These are phyloP conservation scores for Suillus subluteus DNA, from an alignment of 768 basidiomycete species.

Conservation along the genomic window DNA sequence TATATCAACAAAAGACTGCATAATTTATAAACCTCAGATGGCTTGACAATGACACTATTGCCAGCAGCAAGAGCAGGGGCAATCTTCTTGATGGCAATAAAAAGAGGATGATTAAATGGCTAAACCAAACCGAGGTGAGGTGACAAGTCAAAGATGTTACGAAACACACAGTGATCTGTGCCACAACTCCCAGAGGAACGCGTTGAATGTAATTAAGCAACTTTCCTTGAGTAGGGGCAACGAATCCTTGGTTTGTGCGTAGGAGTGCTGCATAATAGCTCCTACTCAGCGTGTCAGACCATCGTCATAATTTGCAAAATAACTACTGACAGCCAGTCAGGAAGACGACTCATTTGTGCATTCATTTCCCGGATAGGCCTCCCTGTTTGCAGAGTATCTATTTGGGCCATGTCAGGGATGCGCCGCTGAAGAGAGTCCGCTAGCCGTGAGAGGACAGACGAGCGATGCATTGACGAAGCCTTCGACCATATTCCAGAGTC, in stretches of 20 bases:
- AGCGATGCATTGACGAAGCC: constrained; percentile 58
- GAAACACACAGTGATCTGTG: constrained; percentile 72
- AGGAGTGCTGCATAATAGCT: constrained; percentile 79
- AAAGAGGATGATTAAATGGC: constrained; percentile 90
- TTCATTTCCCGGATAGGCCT: constrained; percentile 84
- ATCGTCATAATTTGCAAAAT: background rate
- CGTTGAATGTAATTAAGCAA: constrained; percentile 80
- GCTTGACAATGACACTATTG: constrained; percentile 82
- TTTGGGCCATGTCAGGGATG: constrained; percentile 58
- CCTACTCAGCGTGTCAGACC: constrained; percentile 39
- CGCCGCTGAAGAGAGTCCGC: constrained; percentile 63
- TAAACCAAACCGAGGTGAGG: constrained; percentile 30
- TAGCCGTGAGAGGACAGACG: constrained; percentile 64
- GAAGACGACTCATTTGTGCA: constrained; percentile 73
- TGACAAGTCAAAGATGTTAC: background rate
- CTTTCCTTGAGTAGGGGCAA: constrained; percentile 80
- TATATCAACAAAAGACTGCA: background rate
- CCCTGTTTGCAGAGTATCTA: constrained; percentile 80
- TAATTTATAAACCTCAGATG: constrained; percentile 61
- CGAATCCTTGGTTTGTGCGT: constrained; percentile 66
- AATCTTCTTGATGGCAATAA: constrained; percentile 89
- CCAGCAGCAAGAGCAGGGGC: constrained; percentile 85
- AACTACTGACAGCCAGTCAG: constrained; percentile 80
- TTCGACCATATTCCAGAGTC: constrained; percentile 75
- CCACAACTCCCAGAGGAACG: constrained; percentile 86